A percentile compares a stretch with the other conserved stretches of the same genome.
Conservation (phyloP, 805 yeast genomes). For the Starmera dryadoides region DNA sequence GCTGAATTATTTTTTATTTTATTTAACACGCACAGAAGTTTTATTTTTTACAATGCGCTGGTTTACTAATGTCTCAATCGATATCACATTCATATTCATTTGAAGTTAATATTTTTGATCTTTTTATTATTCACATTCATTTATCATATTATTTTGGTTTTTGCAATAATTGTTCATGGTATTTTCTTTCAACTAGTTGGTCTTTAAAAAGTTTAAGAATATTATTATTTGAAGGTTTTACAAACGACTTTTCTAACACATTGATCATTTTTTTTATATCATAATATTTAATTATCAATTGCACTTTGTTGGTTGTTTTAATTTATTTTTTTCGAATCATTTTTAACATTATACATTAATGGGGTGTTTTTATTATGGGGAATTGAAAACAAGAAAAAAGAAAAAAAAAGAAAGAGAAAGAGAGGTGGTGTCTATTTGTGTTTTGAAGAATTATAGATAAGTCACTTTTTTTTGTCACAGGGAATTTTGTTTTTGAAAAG, state of each 20-base stretch:
- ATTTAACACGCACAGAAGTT: not conserved
- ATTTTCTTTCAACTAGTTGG: not conserved
- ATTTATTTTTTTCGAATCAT: not conserved
- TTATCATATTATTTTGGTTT: not conserved
- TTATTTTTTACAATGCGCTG: not conserved
- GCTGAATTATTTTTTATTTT: not conserved
- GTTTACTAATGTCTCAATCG: not conserved
- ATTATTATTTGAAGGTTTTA: not conserved
- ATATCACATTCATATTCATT: not conserved
- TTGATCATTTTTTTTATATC: not conserved
- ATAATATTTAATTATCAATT: not conserved
- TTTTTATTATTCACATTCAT: not conserved
- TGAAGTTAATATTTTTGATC: not conserved
- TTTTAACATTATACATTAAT: not conserved
- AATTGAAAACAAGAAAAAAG: not conserved
- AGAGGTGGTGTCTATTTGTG: not conserved
- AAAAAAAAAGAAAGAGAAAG: not conserved
- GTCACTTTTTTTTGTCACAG: not conserved
- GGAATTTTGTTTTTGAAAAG: conserved; percentile 2
- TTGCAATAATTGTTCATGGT: not conserved
- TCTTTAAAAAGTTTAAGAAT: not conserved
- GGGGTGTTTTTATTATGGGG: not conserved
- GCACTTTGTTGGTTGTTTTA: not conserved
- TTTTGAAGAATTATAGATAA: not conserved
- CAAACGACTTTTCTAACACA: not conserved